Evolutionary conservation across 2,329 filamentous ascomycete genomes (phyloP), one percentile per base, ranked within the genome.

Genomic region (Dactylellina cionopaga): DNA sequence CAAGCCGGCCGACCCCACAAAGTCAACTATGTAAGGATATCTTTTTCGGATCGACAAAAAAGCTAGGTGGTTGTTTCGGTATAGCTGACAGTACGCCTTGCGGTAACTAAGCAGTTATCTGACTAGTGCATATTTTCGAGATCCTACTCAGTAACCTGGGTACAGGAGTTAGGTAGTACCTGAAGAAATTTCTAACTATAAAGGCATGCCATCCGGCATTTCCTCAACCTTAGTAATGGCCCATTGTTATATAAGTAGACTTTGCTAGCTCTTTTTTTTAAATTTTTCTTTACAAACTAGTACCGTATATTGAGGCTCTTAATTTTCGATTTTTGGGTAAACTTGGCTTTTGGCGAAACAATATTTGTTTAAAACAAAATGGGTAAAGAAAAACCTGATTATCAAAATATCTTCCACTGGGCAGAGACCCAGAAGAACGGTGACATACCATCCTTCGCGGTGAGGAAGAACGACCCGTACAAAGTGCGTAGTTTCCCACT

Each of bases 371-470:
- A 41, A 43, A 33, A 52, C 2, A 66, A 52, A 11, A 70, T 70
- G 65, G 49, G 56, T 5, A 62, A 70, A 49, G 46, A 51, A 33
- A 52, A 22, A 52, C 25, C 47, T 49, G 82, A 85, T 43, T 85
- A 84, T 74, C 83, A 84, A 59, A 82, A 83, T 54, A 83, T 84
- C 75, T 84, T 85, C 70, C 83, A 85, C 76, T 87, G 86, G 85
- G 85, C 85, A 0, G 85, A 86, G 76, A 87, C 85, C n/a, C 85
- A 87, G 75, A 83, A 86, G 76, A 82, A 87, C 76, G 85, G 83
- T 0, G 76, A 80, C 0, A 82, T 87, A 24, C 85, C 85, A 9
- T 86, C 85, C 0, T 87, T 87, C 75, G 81, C 79, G 2, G 82
- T 80, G 71, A 83, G 82, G 78, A 85, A 79, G 79, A 87, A 85